Base-by-base conservation (phyloP, 768 basidiomycete genomes). In the Boletus bicolor region DNA sequence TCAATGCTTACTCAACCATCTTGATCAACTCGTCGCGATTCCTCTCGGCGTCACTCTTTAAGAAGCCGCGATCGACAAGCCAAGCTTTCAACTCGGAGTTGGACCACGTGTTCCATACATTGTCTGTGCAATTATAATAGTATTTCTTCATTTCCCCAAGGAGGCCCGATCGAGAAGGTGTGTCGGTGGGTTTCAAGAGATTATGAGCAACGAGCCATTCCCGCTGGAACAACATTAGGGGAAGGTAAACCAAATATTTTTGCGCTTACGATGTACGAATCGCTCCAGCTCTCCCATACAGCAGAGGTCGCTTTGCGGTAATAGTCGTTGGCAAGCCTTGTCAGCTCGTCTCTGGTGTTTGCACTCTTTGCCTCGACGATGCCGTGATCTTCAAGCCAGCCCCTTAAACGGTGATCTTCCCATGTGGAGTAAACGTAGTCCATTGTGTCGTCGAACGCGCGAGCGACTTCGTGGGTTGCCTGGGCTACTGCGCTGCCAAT, bases 381-480 rank as follows among this genome's bases (percentile, higher is more conserved):
- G 26, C 88, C 87, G 64, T 90, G 84, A 38, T 86, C 77, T 65
- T 88, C 84, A 44, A 95, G 82, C 73, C 86, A 97, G 0, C 65
- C 71, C 48, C 87, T 77, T 45, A 98, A 72, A 59, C 79, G 78
- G 63, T 78, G 86, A 61, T 95, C 91, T 53, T 89, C 85, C 96
- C 96, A 97, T 0, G 88, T 82, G 0, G 89, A 92, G 70, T 89
- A 96, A 17, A 94, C 73, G 62, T 93, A 95, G 69, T 98, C 94
- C 68, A 85, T 91, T 32, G 84, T 70, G 55, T 89, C 82, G 58
- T 94, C 88, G 21, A 92, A 68, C 28, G 73, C 74, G 24, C 76
- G 73, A 8, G 69, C 71, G 10, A 76, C 81, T 2, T 79, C 77
- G 15, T 78, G 72, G 1, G 85, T 82, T 3, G 85, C 82, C 56